phyloP scores from a whole-genome alignment of 768 basidiomycete genomes.

The Candolleomyces aberdarensis region DNA sequence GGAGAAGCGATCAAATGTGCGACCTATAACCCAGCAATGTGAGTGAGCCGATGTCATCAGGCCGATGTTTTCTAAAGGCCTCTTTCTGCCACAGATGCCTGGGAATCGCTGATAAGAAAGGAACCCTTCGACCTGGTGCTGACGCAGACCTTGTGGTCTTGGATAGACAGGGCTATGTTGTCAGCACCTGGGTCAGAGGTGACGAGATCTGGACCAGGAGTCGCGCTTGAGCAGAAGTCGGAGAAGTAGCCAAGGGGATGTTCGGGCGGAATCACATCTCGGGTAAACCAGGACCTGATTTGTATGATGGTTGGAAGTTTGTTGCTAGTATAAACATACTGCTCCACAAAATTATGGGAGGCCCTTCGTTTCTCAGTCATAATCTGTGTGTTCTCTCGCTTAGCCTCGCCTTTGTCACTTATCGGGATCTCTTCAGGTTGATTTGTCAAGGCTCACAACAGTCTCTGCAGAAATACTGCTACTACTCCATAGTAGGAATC shows the following conservation, averaged over 20 bases:
- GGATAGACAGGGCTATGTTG: constrained; percentile 60
- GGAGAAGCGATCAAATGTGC: constrained; percentile 84
- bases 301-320: no score
- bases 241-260: neutral
- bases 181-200: constrained; percentile 77
- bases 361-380: no score
- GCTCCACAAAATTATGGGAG: no score
- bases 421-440: no score
- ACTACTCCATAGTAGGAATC: no score
- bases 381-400: no score
- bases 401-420: no score
- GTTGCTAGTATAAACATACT: no score
- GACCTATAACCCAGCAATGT: constrained; percentile 83
- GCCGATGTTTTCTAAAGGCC: neutral
- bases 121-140: constrained; percentile 75
- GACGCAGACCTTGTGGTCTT: constrained; percentile 85
- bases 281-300: no score
- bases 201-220: constrained; percentile 26
- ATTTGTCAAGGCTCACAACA: no score
- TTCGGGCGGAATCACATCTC: neutral
- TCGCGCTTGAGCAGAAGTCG: neutral
- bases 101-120: constrained; percentile 76
- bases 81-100: constrained; percentile 53
- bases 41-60: constrained; percentile 16
- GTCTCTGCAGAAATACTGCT: no score